Conservation (phyloP, 1,284 basidiomycete species). For the Pholiota adiposa region DNA sequence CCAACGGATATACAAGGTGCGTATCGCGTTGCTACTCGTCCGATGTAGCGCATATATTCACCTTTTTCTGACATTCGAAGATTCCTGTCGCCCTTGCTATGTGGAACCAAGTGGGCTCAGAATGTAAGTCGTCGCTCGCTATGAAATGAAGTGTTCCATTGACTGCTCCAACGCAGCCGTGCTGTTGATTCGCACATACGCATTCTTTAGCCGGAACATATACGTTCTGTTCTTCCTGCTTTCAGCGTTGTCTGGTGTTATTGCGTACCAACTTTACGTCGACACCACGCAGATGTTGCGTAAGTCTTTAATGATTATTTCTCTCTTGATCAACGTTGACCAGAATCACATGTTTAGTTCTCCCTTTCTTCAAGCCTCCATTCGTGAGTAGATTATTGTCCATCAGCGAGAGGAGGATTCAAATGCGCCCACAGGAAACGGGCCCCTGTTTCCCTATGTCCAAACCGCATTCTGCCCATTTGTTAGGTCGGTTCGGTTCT, state of each 20-base stretch:
- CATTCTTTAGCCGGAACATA: constrained; percentile 78
- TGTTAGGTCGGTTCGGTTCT: constrained; percentile 57
- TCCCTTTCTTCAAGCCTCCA: constrained; percentile 67
- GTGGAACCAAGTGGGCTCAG: constrained; percentile 85
- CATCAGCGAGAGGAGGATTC: neutral
- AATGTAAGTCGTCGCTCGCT: constrained; percentile 47
- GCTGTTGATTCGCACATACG: constrained; percentile 79
- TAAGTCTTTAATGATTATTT: constrained; percentile 37
- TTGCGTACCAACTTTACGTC: constrained; percentile 80
- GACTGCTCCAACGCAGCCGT: constrained; percentile 48
- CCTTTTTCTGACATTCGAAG: constrained; percentile 35
- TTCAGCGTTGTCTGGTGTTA: constrained; percentile 65
- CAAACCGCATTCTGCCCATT: constrained; percentile 76
- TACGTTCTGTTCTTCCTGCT: constrained; percentile 66
- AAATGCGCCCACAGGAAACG: constrained; percentile 36
- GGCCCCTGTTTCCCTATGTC: constrained; percentile 80
- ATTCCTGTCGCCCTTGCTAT: constrained; percentile 77
- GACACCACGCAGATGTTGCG: constrained; percentile 75
- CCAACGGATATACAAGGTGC: constrained; percentile 64
- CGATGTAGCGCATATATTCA: constrained; percentile 7
- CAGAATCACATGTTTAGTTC: constrained; percentile 46
- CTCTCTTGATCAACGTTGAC: constrained; percentile 14
- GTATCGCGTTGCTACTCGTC: neutral
- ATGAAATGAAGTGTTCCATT: no score
- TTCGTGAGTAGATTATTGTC: constrained; percentile 43